Evolutionary conservation across 169 alveolate species (phyloP).

Genomic region (Plasmodium ovale): DNA sequence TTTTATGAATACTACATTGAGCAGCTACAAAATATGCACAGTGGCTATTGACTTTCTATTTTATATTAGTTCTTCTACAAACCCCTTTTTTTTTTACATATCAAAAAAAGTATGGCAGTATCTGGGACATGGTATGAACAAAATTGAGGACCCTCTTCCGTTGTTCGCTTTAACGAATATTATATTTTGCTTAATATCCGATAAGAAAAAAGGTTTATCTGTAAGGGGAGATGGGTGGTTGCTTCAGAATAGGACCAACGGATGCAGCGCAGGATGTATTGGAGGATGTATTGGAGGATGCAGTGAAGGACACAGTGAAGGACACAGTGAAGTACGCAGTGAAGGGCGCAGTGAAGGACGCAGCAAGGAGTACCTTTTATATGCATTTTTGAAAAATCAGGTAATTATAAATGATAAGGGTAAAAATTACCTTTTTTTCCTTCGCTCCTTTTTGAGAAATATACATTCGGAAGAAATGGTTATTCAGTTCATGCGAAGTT

Average conservation of each 20-base stretch:
- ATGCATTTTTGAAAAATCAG: constrained; percentile 59
- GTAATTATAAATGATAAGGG: constrained; percentile 28
- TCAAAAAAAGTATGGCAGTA: constrained; percentile 39
- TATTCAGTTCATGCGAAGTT: neutral
- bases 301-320: neutral
- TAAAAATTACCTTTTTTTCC: constrained; percentile 52
- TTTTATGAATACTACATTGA: constrained; percentile 33
- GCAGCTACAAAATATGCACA: constrained; percentile 34
- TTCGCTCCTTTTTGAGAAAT: constrained; percentile 5
- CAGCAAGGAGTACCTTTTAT: constrained; percentile 41
- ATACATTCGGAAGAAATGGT: constrained; percentile 30
- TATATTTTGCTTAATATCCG: constrained; percentile 25
- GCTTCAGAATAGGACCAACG: neutral
- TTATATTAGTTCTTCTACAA: constrained; percentile 54
- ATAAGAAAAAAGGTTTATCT: neutral
- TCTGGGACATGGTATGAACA: constrained; percentile 20
- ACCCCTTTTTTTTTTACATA: constrained; percentile 52
- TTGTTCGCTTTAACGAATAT: constrained; percentile 18
- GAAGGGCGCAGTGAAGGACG: neutral
- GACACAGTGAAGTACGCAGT: neutral
- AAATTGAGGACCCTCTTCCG: neutral
- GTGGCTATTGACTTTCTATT: constrained; percentile 28
- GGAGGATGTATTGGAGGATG: neutral
- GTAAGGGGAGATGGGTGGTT: neutral
- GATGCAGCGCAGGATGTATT: neutral